Evolutionary conservation across 257 asterid species (phyloP).

Genomic region (Datura wrightii): DNA sequence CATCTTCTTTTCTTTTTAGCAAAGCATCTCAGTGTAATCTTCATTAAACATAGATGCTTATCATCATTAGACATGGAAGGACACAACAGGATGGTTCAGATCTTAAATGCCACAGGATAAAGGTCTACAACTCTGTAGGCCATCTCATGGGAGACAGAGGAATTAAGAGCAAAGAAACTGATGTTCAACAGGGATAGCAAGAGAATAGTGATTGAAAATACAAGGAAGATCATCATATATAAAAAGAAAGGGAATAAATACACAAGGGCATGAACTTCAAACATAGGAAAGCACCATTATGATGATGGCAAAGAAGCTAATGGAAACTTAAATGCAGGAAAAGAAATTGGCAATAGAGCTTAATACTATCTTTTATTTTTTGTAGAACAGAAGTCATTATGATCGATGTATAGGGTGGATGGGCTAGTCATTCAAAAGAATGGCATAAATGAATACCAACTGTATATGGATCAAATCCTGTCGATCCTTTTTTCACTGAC

Average conservation of each 20-base stretch:
- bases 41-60: background rate
- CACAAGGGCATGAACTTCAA: background rate
- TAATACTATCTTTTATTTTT: background rate
- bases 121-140: background rate
- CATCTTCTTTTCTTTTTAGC: background rate
- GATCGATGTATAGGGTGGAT: background rate
- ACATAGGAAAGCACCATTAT: background rate
- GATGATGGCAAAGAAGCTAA: background rate
- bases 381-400: background rate
- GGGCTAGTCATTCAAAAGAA: background rate
- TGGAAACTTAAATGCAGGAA: no score
- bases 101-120: background rate
- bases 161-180: background rate
- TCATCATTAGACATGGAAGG: background rate
- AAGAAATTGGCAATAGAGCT: background rate
- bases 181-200: conserved; percentile 8
- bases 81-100: background rate
- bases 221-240: background rate
- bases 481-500: background rate
- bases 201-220: background rate
- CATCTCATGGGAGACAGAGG: background rate
- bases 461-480: background rate
- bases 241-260: background rate
- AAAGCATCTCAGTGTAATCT: background rate
- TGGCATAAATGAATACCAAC: background rate